Conservation (phyloP, 306 rosid species). For the Sicyos edulis region DNA sequence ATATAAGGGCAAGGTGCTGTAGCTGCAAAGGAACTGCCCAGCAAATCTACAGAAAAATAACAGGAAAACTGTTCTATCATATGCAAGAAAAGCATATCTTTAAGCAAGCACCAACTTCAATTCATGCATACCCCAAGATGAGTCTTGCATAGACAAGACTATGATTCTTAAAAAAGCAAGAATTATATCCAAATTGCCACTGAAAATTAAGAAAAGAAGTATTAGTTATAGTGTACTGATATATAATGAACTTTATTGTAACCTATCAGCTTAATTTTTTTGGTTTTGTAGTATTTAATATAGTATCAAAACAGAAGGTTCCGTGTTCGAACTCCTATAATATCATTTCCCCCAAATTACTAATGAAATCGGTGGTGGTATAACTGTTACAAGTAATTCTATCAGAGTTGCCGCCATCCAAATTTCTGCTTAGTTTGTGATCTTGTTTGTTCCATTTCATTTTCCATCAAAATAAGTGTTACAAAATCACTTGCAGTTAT, state of each 20-base stretch:
- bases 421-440: too few species aligned
- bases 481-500: background rate
- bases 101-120: background rate
- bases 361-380: too few species aligned
- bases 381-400: too few species aligned
- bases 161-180: slow-evolving; percentile 77
- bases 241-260: too few species aligned
- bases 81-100: background rate
- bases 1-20: slow-evolving; percentile 92
- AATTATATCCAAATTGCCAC: slow-evolving; percentile 93
- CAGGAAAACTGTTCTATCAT: background rate
- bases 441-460: background rate
- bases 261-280: too few species aligned
- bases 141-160: slow-evolving; percentile 70
- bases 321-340: too few species aligned
- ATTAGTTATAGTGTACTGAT: slow-evolving; percentile 17
- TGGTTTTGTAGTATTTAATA: too few species aligned
- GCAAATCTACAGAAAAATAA: slow-evolving; percentile 51
- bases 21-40: slow-evolving; percentile 92
- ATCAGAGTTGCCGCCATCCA: too few species aligned
- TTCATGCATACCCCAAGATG: slow-evolving; percentile 67
- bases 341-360: too few species aligned
- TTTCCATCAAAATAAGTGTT: slow-evolving; percentile 2
- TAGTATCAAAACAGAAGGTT: too few species aligned
- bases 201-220: slow-evolving; percentile 32